Conservation (phyloP, 2,329 filamentous ascomycete genomes). For the Botrytis hyacinthi region DNA sequence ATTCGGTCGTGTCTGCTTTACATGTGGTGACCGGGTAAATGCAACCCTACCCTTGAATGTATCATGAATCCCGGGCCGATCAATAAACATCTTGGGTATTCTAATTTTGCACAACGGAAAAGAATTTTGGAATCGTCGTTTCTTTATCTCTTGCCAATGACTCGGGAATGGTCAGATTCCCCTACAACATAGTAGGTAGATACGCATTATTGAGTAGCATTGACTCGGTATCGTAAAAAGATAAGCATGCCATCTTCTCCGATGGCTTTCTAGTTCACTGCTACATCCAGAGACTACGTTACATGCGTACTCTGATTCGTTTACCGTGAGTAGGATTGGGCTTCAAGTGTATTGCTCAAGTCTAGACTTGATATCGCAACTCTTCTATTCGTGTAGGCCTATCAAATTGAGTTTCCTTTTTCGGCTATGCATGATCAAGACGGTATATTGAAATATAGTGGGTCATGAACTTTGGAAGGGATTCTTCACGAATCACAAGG, state of each 20-base stretch:
- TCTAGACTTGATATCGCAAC: neutral
- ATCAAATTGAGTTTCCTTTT: neutral
- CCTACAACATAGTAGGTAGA: neutral
- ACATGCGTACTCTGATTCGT: neutral
- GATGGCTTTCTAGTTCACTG: neutral
- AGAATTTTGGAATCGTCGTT: neutral
- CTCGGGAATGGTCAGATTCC: neutral
- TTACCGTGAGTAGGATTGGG: neutral
- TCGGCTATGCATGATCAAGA: neutral
- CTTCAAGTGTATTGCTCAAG: neutral
- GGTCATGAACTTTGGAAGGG: neutral
- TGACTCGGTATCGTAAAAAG: neutral
- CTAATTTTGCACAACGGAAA: neutral
- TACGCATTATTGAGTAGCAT: neutral
- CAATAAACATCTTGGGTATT: neutral
- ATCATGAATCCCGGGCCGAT: slow-evolving; percentile 4
- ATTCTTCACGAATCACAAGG: neutral
- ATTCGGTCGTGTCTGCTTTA: neutral
- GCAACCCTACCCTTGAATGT: neutral
- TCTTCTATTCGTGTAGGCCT: neutral
- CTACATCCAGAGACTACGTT: neutral
- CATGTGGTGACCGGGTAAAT: neutral
- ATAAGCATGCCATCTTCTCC: neutral
- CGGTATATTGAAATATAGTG: neutral
- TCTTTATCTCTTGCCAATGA: neutral